Evolutionary conservation across 495 filamentous ascomycete genomes (phyloP).

Genomic region (Podospora appendiculata): DNA sequence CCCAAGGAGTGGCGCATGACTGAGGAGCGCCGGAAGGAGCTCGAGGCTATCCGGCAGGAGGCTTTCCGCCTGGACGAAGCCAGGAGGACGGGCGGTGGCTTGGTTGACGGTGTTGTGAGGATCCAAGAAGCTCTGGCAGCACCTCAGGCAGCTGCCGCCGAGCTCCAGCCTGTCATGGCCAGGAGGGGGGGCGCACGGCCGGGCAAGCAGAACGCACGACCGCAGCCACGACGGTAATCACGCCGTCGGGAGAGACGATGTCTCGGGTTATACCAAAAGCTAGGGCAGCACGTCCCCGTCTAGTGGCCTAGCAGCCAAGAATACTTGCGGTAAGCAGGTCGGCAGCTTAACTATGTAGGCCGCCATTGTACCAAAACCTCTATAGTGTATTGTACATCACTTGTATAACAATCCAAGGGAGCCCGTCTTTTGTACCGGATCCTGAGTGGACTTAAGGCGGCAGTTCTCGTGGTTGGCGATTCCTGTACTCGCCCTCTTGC

Average conservation of each 20-base stretch:
- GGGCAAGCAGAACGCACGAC: not conserved
- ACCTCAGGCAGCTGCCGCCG: slow-evolving; percentile 2
- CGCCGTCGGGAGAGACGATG: not conserved
- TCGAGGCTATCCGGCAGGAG: slow-evolving; percentile 51
- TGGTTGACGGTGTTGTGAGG: slow-evolving; percentile 48
- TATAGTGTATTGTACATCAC: too few species aligned
- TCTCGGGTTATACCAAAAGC: not conserved
- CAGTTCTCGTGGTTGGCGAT: too few species aligned
- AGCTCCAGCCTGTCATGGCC: slow-evolving; percentile 1
- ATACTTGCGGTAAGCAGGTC: not conserved
- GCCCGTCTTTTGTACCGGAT: too few species aligned
- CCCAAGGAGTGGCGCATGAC: slow-evolving; percentile 78
- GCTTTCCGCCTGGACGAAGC: slow-evolving; percentile 37
- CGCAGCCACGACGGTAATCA: too few species aligned
- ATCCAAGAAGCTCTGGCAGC: slow-evolving; percentile 36
- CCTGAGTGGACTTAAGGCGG: too few species aligned
- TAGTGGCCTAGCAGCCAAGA: too few species aligned
- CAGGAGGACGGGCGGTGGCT: slow-evolving; percentile 33
- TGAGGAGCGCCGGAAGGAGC: slow-evolving; percentile 52
- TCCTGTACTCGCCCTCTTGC: too few species aligned
- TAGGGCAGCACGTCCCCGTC: too few species aligned
- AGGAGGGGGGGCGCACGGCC: not conserved
- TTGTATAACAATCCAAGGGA: too few species aligned
- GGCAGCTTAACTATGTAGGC: not conserved
- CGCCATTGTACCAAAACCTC: too few species aligned